Evolutionary conservation across 1,284 basidiomycete genomes (phyloP), one percentile per base, ranked within the genome.

Genomic region (Apiotrichum porosum): DNA sequence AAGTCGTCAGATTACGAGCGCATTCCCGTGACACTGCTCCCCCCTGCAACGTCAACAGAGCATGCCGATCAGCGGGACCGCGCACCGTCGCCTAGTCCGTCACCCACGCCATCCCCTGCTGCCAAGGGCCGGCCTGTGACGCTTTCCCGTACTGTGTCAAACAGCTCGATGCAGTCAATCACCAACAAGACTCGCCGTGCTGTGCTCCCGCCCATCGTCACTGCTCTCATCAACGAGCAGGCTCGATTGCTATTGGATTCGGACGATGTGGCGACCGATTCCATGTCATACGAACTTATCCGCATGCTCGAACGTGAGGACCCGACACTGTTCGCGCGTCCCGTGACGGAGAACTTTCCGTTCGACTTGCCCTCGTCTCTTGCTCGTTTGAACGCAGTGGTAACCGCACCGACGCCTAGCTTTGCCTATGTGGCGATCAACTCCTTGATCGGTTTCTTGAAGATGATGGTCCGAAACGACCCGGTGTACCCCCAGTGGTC

Each of bases 281-380:
- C 75, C n/a, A 70, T 78, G 0, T 82, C 85, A 9, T 77, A 79
- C 24, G 78, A 77, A 37, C 69, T 81, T 5, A 61, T 87, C 18
- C 57, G 83, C n/a, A 81, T 86, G 52, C 68, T 85, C 28, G 84
- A 88, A 80, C 78, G 85, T 21, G 84, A 86, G 58, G 86, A 89
- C 58, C 81, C 85, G 2, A 19, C 23, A 1, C 74, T 77, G 17
- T 72, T 84, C 8, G 71, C 87, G 14, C 76, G 80, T 13, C 79
- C 83, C 5, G 72, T 83, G 14, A 76, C 85, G 43, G 83, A 86
- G 52, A 68, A 77, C 14, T 71, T 88, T 8, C 74, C 76, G 2
- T 78, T 76, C 6, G 77, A 81, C 31, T 73, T 79, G 13, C 71
- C 73, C 18, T 76, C 77, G 36, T 66, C 37, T 79, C 81, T 22